Percentiles rank a stretch among this genome's conserved stretches.
These are phyloP conservation scores for Phylloporus sp. DNA, from an alignment of 768 basidiomycete genomes.

Conservation along the genomic window DNA sequence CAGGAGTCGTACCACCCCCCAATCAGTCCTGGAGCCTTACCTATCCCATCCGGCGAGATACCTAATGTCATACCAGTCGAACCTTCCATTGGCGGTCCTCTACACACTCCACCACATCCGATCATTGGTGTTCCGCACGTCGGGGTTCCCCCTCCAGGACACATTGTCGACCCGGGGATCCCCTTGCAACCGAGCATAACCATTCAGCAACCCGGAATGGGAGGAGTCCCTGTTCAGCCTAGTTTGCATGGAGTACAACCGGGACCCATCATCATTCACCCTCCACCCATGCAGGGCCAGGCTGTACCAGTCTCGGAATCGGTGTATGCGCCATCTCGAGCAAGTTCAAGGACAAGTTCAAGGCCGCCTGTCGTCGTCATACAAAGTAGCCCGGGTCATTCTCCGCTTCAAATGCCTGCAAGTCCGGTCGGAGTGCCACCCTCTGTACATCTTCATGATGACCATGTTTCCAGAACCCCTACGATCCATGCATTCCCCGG, in stretches of 20 bases:
- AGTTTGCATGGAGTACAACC: background rate
- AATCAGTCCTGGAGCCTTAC: slow-evolving; percentile 10
- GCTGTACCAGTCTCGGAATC: slow-evolving; percentile 8
- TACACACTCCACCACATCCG: slow-evolving; percentile 5
- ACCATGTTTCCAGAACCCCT: slow-evolving; percentile 19
- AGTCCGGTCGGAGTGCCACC: slow-evolving; percentile 15
- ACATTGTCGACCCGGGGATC: slow-evolving; percentile 9
- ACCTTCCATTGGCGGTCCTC: slow-evolving; percentile 6
- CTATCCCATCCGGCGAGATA: slow-evolving; percentile 9
- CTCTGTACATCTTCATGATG: slow-evolving; percentile 6
- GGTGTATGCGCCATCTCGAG: slow-evolving; percentile 13
- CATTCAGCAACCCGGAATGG: slow-evolving; percentile 3
- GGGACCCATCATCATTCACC: slow-evolving; percentile 18
- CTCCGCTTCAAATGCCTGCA: slow-evolving; percentile 20
- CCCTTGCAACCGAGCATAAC: slow-evolving; percentile 3
- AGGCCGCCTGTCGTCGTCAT: slow-evolving; percentile 15
- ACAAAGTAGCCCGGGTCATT: slow-evolving; percentile 14
- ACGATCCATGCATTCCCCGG: slow-evolving; percentile 22
- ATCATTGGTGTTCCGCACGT: slow-evolving; percentile 15
- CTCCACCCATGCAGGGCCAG: slow-evolving; percentile 1
- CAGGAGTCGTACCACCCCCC: slow-evolving; percentile 19
- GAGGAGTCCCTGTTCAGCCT: background rate
- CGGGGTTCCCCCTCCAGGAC: slow-evolving; percentile 21
- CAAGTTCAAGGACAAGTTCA: slow-evolving; percentile 13
- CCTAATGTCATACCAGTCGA: slow-evolving; percentile 18